Percentiles rank a stretch among this genome's conserved stretches.
Conservation (phyloP, 495 filamentous ascomycete species). For the Penicillium goetzii region DNA sequence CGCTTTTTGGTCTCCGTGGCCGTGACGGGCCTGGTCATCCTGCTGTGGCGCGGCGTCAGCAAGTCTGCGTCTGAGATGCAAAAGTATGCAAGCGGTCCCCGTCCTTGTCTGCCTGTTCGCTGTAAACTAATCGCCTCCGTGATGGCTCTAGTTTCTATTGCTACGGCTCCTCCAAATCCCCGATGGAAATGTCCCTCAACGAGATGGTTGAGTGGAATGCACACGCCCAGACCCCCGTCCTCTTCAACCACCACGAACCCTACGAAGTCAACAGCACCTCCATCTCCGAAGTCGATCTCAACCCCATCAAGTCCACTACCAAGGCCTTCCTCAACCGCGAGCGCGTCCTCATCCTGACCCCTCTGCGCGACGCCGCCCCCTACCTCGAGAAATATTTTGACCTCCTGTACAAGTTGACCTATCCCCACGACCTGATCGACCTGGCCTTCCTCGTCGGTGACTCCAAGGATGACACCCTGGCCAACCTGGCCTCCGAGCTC, state of each 20-base stretch:
- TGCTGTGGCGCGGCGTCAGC: slow-evolving; percentile 89
- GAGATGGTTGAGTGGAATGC: slow-evolving; percentile 88
- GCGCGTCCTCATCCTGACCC: slow-evolving; percentile 92
- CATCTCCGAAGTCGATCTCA: slow-evolving; percentile 82
- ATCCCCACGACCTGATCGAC: slow-evolving; percentile 95
- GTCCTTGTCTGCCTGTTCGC: neutral
- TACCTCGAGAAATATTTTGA: slow-evolving; percentile 91
- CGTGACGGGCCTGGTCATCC: slow-evolving; percentile 70
- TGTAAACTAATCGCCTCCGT: slow-evolving; percentile 19
- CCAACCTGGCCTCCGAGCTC: slow-evolving; percentile 76
- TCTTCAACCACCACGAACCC: slow-evolving; percentile 93
- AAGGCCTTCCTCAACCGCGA: slow-evolving; percentile 79
- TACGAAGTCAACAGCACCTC: slow-evolving; percentile 78
- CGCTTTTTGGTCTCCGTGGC: slow-evolving; percentile 78
- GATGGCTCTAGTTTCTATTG: slow-evolving; percentile 79
- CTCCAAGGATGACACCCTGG: slow-evolving; percentile 85
- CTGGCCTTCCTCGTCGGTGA: slow-evolving; percentile 94
- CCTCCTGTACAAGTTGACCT: slow-evolving; percentile 84
- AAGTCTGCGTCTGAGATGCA: slow-evolving; percentile 86
- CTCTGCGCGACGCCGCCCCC: slow-evolving; percentile 82
- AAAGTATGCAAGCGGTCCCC: slow-evolving; percentile 60
- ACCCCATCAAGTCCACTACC: slow-evolving; percentile 78
- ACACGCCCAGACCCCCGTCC: slow-evolving; percentile 86
- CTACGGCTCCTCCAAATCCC: slow-evolving; percentile 89
- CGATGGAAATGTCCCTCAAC: slow-evolving; percentile 90